Conservation (phyloP, 2,329 filamentous ascomycete genomes). For the Ascochyta pisi region DNA sequence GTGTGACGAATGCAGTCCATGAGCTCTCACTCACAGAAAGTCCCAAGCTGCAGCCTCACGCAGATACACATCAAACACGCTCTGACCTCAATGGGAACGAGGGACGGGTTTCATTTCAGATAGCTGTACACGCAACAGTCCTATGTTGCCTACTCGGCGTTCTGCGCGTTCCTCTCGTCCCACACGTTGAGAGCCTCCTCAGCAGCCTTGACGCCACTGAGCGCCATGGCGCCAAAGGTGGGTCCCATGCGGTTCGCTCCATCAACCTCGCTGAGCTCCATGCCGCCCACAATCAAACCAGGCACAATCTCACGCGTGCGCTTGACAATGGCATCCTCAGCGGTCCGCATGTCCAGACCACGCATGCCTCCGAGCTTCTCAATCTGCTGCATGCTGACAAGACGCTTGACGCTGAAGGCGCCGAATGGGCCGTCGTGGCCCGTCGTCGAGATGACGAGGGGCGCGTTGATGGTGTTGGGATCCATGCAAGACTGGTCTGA, state of each 20-base stretch:
- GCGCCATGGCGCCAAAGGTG: constrained; percentile 87
- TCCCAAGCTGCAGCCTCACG: no score
- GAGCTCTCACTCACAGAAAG: no score
- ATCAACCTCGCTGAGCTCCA: constrained; percentile 91
- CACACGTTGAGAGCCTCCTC: constrained; percentile 83
- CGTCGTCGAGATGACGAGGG: constrained; percentile 85
- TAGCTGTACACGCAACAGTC: no score
- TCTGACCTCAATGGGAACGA: not conserved
- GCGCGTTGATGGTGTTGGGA: constrained; percentile 94
- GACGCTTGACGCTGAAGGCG: constrained; percentile 87
- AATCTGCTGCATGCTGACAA: constrained; percentile 85
- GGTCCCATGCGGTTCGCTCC: constrained; percentile 92
- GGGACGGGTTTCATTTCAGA: constrained; percentile 11
- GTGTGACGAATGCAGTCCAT: not conserved
- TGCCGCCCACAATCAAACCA: constrained; percentile 89
- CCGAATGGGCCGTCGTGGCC: constrained; percentile 92
- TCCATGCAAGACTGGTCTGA: constrained; percentile 94
- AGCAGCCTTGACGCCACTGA: constrained; percentile 87
- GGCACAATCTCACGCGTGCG: constrained; percentile 86
- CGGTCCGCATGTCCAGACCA: constrained; percentile 88
- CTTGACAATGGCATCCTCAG: constrained; percentile 94
- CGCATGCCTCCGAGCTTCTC: constrained; percentile 90
- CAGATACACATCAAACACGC: not conserved
- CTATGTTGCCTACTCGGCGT: constrained; percentile 56
- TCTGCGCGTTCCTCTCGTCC: constrained; percentile 78